Evolutionary conservation across 306 rosid species (phyloP).

Genomic region (Fagus sylvatica): DNA sequence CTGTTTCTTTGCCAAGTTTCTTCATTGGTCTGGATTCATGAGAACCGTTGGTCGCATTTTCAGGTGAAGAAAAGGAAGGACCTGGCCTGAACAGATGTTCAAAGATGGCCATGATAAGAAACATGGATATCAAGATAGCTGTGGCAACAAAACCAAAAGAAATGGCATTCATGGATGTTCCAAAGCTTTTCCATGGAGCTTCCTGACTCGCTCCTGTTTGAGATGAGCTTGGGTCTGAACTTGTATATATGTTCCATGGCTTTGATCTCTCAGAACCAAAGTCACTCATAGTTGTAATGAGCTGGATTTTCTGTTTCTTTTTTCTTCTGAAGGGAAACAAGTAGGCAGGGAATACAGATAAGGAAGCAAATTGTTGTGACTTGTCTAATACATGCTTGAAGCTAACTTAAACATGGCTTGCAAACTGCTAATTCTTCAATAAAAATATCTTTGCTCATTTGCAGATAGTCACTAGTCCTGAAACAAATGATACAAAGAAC

Average conservation of each 20-base stretch:
- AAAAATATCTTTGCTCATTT: not conserved
- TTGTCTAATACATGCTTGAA: constrained; percentile 2
- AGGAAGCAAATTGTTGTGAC: constrained; percentile 11
- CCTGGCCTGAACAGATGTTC: constrained; percentile 83
- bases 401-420: constrained; percentile 12
- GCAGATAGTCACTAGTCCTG: constrained; percentile 35
- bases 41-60: constrained; percentile 38
- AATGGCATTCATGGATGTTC: constrained; percentile 88
- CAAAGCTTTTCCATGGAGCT: constrained; percentile 73
- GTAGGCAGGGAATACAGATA: not conserved
- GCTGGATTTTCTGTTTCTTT: not conserved
- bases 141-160: constrained; percentile 95
- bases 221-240: constrained; percentile 56
- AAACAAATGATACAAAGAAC: constrained; percentile 22
- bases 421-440: not conserved
- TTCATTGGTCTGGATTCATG: constrained; percentile 37
- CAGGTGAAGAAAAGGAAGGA: constrained; percentile 57
- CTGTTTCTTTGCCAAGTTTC: constrained; percentile 58
- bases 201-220: constrained; percentile 55
- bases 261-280: constrained; percentile 54
- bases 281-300: constrained; percentile 46
- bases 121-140: constrained; percentile 89
- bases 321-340: constrained; percentile 5
- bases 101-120: constrained; percentile 90
- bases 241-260: constrained; percentile 65